Evolutionary conservation across 257 asterid genomes (phyloP), one percentile per base, ranked within the genome.

Genomic region (Jacaranda mimosifolia): DNA sequence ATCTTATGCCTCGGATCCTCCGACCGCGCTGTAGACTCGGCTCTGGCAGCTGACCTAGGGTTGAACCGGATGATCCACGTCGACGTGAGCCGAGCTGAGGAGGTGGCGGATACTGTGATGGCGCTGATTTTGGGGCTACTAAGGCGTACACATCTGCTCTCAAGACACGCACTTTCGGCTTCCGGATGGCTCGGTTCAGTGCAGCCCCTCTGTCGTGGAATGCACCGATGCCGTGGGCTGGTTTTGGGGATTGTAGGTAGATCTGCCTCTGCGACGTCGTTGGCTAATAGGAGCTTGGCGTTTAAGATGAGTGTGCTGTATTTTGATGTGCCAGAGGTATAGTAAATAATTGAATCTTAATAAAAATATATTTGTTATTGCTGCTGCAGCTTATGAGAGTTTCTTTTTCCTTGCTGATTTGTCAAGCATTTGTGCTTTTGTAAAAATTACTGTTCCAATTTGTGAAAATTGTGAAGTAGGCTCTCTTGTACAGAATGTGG

Each of bases 181-280:
- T 93, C 99, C 15, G 98, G 99, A 11, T 96, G 99, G 99, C 93
- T 96, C 43, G 99, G 99, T 63, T 90, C 97, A 1, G 92, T 96
- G 75, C 99, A 96, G 97, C 99, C 98, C 63, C 94, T 93, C 45
- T 96, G 99, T 82, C 96, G 99, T 17, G 99, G 99, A 72, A 85
- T 85, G 88, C 84, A 84, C 42, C 82, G 88, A 9, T 85, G 88
- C 72, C 84, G 89, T 26, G 89, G 89, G 60, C 85, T 96, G 72
- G 99, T 96, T 55, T 79, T 96, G 89, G 99, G 99, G 88, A 96
- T 96, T 79, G 85, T 93, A 0, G 97, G 97, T 53, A 88, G 97
- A 90, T 96, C 99, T 80, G 91, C 97, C 55, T 95, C 99, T 6
- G 98, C 99, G 36, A 86, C 89, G 87, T 90, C 92, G 15, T 82